phyloP scores from a whole-genome alignment of 306 rosid genomes.

The Malus asiatica region DNA sequence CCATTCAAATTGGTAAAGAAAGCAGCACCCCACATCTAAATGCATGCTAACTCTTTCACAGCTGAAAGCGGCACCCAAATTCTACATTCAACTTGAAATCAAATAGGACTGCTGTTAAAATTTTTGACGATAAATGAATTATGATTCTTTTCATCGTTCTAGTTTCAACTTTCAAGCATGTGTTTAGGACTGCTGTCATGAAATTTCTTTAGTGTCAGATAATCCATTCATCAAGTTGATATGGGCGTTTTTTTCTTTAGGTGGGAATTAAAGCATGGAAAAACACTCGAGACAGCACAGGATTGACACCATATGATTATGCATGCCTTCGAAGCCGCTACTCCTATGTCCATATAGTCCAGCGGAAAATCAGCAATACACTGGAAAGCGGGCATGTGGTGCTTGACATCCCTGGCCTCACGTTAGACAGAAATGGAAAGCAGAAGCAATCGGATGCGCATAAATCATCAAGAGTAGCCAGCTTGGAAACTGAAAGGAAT shows the following conservation, averaged over 20 bases:
- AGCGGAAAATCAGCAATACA: conserved; percentile 44
- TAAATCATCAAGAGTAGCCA: conserved; percentile 28
- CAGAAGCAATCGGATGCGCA: conserved; percentile 33
- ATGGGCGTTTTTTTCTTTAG: conserved; percentile 29
- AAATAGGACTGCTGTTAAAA: no score
- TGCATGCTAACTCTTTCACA: no score
- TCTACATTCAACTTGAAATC: no score
- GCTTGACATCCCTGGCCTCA: conserved; percentile 49
- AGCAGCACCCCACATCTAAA: no score
- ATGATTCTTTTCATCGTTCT: not conserved
- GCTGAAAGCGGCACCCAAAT: no score
- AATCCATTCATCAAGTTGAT: not conserved
- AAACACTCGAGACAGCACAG: conserved; percentile 49
- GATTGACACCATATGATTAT: conserved; percentile 62
- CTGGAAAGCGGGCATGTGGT: conserved; percentile 43
- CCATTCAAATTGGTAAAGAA: no score
- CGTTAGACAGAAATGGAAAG: conserved; percentile 30
- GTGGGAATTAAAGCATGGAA: conserved; percentile 87
- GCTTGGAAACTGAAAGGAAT: conserved; percentile 50
- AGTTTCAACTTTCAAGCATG: not conserved
- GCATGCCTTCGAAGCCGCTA: conserved; percentile 53
- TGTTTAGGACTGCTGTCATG: not conserved
- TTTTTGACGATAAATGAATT: not conserved
- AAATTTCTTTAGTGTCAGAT: not conserved
- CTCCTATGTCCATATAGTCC: conserved; percentile 66